Evolutionary conservation across 345 rosid species (phyloP).

Genomic region (Jatropha curcas): DNA sequence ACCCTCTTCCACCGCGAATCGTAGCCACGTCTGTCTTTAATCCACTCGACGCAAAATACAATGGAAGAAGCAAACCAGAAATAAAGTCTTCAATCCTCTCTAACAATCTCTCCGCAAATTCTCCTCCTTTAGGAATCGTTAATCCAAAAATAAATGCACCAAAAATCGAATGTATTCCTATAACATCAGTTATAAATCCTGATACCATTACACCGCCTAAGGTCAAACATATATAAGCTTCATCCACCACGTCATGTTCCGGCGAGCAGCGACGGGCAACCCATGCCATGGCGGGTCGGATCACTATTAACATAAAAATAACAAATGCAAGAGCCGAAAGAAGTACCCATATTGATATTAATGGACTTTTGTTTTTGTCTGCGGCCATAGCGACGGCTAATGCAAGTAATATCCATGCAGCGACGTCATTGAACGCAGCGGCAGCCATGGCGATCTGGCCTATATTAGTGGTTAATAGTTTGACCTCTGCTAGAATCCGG

Average conservation of each 20-base stretch:
- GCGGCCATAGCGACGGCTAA: conserved; percentile 81
- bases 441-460: conserved; percentile 92
- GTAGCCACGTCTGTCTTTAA: conserved; percentile 69
- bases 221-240: conserved; percentile 69
- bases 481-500: conserved; percentile 89
- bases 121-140: conserved; percentile 79
- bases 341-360: conserved; percentile 72
- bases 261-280: conserved; percentile 57
- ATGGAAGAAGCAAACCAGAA: conserved; percentile 73
- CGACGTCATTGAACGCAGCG: conserved; percentile 87
- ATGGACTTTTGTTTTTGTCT: conserved; percentile 51
- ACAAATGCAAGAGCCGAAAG: conserved; percentile 68
- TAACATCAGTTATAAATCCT: conserved; percentile 65
- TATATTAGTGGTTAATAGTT: conserved; percentile 59
- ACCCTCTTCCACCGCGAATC: conserved; percentile 55
- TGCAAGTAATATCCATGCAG: conserved; percentile 83
- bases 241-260: conserved; percentile 54
- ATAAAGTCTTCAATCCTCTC: conserved; percentile 87
- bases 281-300: conserved; percentile 80
- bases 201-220: conserved; percentile 75
- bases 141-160: conserved; percentile 85
- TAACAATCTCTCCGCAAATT: conserved; percentile 67
- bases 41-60: conserved; percentile 92
- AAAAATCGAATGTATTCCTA: conserved; percentile 83
- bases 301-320: conserved; percentile 49